These are phyloP conservation scores for Umbelopsis sp. DNA, from an alignment of 371 early-diverging fungal species.

Conservation along the genomic window DNA sequence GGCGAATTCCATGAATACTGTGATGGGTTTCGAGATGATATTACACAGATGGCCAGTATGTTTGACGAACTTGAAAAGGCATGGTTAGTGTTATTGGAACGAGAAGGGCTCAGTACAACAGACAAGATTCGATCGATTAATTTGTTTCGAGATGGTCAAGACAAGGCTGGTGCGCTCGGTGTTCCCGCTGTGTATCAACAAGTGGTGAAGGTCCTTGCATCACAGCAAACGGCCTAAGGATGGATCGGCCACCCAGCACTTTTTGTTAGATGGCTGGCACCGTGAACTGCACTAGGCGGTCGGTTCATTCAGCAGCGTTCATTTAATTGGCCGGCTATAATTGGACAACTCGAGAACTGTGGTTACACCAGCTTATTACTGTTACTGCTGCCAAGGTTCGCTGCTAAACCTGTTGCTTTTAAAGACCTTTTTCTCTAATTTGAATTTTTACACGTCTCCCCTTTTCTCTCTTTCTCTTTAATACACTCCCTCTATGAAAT, in stretches of 20 bases:
- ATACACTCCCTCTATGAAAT: conserved; percentile 38
- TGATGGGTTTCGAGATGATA: conserved; percentile 33
- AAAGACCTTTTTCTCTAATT: conserved; percentile 19
- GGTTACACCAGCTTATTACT: conserved; percentile 24
- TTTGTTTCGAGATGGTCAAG: conserved; percentile 38
- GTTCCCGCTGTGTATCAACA: background rate
- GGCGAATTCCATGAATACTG: conserved; percentile 45
- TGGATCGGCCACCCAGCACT: background rate
- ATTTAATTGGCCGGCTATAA: conserved; percentile 21
- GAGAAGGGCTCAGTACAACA: conserved; percentile 26
- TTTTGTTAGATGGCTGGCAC: background rate
- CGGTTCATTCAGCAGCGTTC: conserved; percentile 2
- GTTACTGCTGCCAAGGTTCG: conserved; percentile 26
- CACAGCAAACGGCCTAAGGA: background rate
- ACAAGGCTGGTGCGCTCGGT: conserved; percentile 22
- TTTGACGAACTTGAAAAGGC: conserved; percentile 38
- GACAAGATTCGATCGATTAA: conserved; percentile 40
- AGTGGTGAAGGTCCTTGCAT: conserved; percentile 21
- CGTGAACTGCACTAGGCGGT: conserved; percentile 9
- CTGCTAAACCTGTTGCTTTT: conserved; percentile 22
- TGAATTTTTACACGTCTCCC: conserved; percentile 20
- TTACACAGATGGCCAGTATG: conserved; percentile 33
- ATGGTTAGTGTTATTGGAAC: conserved; percentile 30
- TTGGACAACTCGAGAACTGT: conserved; percentile 18
- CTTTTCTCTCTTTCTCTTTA: conserved; percentile 12